Percentiles rank a stretch among this genome's conserved stretches.
These are phyloP conservation scores for Amphibolis antarctica DNA, from an alignment of 106 monocot genomes.

Conservation along the genomic window DNA sequence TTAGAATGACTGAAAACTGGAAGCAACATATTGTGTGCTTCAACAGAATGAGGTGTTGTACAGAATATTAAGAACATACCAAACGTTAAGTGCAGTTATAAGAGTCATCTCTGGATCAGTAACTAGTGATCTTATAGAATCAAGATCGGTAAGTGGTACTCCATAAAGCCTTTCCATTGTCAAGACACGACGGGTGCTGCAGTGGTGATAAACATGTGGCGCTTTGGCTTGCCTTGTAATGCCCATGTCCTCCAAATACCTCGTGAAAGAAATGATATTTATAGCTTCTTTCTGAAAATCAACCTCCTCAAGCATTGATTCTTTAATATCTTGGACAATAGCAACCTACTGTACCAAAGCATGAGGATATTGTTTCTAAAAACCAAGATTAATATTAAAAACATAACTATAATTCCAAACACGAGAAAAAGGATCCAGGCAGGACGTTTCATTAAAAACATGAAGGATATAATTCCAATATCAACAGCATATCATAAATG, in stretches of 20 bases:
- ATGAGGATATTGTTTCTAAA: slow-evolving; percentile 5
- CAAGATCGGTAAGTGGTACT: slow-evolving; percentile 94
- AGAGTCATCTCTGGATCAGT: slow-evolving; percentile 71
- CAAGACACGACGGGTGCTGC: slow-evolving; percentile 63
- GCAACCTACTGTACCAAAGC: slow-evolving; percentile 44
- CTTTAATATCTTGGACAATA: slow-evolving; percentile 75
- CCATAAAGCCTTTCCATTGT: slow-evolving; percentile 98
- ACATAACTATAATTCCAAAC: neutral
- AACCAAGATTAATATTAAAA: neutral
- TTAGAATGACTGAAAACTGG: neutral
- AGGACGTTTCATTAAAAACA: no score
- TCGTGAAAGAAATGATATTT: slow-evolving; percentile 70
- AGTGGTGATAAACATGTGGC: slow-evolving; percentile 61
- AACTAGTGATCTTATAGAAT: slow-evolving; percentile 73
- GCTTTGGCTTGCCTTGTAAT: slow-evolving; percentile 79
- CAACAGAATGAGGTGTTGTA: neutral
- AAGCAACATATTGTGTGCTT: neutral
- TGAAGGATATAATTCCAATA: no score
- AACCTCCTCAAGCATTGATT: slow-evolving; percentile 97
- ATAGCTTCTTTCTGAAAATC: slow-evolving; percentile 84
- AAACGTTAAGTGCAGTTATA: slow-evolving; percentile 93
- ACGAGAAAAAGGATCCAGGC: no score
- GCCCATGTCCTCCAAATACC: slow-evolving; percentile 67
- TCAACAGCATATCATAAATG: no score
- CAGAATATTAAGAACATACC: slow-evolving; percentile 30